Percentiles rank a stretch among this genome's conserved stretches.
These are phyloP conservation scores for Botryotinia calthae DNA, from an alignment of 2,329 filamentous ascomycete genomes.

Conservation along the genomic window DNA sequence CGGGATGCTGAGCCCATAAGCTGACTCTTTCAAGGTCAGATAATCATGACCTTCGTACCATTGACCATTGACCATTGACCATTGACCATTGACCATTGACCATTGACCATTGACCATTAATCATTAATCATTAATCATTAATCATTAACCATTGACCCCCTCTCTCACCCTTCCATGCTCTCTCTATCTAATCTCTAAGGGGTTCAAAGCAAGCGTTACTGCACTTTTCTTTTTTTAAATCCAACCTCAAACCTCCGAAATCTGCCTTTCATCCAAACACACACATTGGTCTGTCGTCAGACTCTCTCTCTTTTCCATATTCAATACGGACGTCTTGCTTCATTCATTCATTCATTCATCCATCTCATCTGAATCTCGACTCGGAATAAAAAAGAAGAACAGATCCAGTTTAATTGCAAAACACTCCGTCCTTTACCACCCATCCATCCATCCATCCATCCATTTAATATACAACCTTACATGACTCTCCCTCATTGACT, in stretches of 20 bases:
- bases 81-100: background rate
- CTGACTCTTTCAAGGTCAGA: background rate
- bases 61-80: background rate
- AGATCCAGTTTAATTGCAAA: background rate
- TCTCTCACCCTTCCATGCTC: background rate
- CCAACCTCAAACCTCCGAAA: background rate
- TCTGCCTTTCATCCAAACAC: background rate
- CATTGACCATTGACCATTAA: background rate
- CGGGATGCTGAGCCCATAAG: background rate
- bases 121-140: no score
- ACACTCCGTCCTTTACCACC: background rate
- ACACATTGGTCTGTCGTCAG: background rate
- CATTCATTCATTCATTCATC: background rate
- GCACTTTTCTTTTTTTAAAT: conserved; percentile 3
- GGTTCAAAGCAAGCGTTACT: background rate
- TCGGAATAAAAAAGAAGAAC: background rate
- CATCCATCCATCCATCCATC: background rate
- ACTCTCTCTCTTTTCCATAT: background rate
- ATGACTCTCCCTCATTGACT: background rate
- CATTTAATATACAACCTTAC: background rate
- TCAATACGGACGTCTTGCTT: background rate
- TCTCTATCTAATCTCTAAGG: conserved; percentile 2
- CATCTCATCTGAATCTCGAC: background rate
- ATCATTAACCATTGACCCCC: background rate
- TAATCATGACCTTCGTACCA: background rate